Evolutionary conservation across 805 yeast genomes (phyloP), one percentile per base, ranked within the genome.

Genomic region (Candida ipomoeae): DNA sequence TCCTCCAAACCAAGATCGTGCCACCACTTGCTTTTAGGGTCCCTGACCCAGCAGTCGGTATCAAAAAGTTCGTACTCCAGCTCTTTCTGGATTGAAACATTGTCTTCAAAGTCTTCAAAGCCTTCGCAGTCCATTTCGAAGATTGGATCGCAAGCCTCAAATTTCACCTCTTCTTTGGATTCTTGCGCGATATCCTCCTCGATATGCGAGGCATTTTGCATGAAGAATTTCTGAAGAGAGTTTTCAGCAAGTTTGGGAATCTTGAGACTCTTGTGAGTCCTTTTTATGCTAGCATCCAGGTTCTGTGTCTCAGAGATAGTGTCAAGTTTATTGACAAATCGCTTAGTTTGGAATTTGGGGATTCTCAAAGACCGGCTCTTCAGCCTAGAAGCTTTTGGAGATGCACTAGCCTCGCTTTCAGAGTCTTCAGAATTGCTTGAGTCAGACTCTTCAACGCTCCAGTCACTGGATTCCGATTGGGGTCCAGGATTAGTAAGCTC

Each of bases 1-100:
- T 34, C 33, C 11, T 44, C 46, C 15, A 44, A 31, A 5, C 20
- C 46, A 17, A 44, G 46, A 32, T 44, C 46, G n/a, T 44, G 33
- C 46, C 46, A 44, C 46, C 39, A 44, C 7, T 10, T 13, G 10
- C 40, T 35, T 23, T 44, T 34, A 11, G 40, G 33, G 17, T 18
- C 32, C 11, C 46, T 10, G 14, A 44, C 33, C 46, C 46, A 44
- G 21, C 40, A 44, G 26, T 36, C 40, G 6, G 26, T 13, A 17
- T 44, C 46, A 17, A 44, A 44, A 1, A 14, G 13, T 6, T 23
- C 40, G 6, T 34, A 44, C 26, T 35, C 15, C 14, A n/a, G 29
- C 14, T 21, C 35, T 2, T 35, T 6, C n/a, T 33, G 17, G 32
- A 8, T 21, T n/a, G 45, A 10, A 4, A n/a, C 10, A 14, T 21